Percentiles rank a stretch among this genome's conserved stretches.
These are phyloP conservation scores for Diophrys appendiculata DNA, from an alignment of 73 alveolate genomes.

Conservation along the genomic window DNA sequence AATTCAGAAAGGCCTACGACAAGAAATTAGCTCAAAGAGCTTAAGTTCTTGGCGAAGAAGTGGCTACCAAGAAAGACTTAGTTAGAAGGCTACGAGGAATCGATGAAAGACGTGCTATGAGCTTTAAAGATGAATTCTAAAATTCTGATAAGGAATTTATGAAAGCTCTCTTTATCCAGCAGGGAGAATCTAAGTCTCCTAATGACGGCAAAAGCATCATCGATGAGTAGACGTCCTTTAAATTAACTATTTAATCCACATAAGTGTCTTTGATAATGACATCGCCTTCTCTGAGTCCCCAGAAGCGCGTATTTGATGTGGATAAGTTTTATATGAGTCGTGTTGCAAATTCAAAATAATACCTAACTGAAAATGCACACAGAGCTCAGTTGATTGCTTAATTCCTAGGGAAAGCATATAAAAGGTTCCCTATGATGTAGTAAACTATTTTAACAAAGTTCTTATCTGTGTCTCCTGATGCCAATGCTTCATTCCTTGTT, in stretches of 20 bases:
- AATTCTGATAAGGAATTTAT: no score
- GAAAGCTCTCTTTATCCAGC: neutral
- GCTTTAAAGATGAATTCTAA: no score
- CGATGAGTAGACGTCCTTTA: constrained; percentile 2
- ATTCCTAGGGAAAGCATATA: neutral
- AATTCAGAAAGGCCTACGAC: no score
- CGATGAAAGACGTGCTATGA: neutral
- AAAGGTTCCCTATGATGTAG: neutral
- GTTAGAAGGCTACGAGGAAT: neutral
- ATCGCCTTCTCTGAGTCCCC: neutral
- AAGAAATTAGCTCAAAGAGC: no score
- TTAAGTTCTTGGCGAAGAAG: neutral
- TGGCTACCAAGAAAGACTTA: neutral
- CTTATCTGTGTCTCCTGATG: neutral
- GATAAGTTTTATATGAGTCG: neutral
- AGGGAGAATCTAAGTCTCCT: neutral
- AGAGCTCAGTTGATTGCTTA: neutral
- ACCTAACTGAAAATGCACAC: neutral
- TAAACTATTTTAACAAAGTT: neutral
- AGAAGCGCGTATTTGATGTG: no score
- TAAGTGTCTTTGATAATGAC: neutral
- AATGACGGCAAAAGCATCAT: neutral
- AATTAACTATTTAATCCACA: neutral
- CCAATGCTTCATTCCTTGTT: neutral
- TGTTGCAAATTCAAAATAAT: neutral